A percentile compares a stretch with the other conserved stretches of the same genome.
phyloP scores from a whole-genome alignment of 257 asterid species.

The Solanum etuberosum region DNA sequence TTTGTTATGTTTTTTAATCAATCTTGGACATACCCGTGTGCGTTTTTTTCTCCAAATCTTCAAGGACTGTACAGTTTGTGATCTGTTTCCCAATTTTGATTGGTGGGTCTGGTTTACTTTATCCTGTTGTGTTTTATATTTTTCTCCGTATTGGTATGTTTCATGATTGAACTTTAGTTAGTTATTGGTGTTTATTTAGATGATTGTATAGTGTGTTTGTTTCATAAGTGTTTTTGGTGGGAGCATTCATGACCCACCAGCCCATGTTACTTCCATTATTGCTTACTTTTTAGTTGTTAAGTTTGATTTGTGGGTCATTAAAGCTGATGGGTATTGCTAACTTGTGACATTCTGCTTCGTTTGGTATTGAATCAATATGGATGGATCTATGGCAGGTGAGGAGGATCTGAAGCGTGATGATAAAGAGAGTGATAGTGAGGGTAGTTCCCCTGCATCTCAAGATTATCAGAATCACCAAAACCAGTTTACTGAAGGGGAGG shows the following conservation, averaged over 20 bases:
- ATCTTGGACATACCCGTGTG: constrained; percentile 17
- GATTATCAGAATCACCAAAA: constrained; percentile 15
- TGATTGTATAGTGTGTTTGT: neutral
- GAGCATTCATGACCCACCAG: neutral
- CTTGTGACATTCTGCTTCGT: neutral
- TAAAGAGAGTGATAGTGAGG: constrained; percentile 30
- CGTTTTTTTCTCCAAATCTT: neutral
- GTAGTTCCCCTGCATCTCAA: constrained; percentile 25
- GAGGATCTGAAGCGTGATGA: constrained; percentile 27
- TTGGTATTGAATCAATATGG: constrained; percentile 13
- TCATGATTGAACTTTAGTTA: neutral
- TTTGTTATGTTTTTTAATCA: neutral
- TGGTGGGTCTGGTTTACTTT: constrained; percentile 21
- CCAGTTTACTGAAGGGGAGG: constrained; percentile 22
- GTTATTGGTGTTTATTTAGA: neutral
- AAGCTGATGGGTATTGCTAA: neutral
- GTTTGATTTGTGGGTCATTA: neutral
- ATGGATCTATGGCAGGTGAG: constrained; percentile 36
- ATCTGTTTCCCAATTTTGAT: constrained; percentile 15
- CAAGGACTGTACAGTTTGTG: constrained; percentile 18
- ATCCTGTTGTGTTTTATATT: constrained; percentile 9
- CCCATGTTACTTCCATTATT: neutral
- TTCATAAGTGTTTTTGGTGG: neutral
- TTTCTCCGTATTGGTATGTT: neutral
- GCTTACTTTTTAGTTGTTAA: neutral